Evolutionary conservation across 2,329 filamentous ascomycete species (phyloP).

Genomic region (Aspergillus alliaceus): DNA sequence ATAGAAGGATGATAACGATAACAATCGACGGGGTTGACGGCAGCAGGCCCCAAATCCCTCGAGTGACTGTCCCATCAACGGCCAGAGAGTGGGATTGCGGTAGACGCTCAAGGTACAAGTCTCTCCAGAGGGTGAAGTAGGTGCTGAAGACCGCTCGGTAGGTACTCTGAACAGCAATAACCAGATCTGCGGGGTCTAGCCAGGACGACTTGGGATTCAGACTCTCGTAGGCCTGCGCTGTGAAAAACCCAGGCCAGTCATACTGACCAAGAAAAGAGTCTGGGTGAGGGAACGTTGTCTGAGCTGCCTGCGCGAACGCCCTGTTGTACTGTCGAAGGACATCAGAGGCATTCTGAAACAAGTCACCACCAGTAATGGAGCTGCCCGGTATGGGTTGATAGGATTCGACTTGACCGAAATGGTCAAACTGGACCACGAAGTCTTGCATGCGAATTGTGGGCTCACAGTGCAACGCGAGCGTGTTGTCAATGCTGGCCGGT

Average conservation of each 20-base stretch:
- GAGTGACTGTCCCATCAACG: neutral
- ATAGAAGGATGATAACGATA: neutral
- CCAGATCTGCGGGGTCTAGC: neutral
- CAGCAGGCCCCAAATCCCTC: neutral
- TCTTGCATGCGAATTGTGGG: slow-evolving; percentile 1
- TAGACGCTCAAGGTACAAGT: neutral
- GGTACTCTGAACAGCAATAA: neutral
- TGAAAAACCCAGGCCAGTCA: neutral
- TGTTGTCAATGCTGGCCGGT: neutral
- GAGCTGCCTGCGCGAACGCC: neutral
- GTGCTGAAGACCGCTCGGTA: slow-evolving; percentile 10
- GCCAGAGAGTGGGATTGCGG: neutral
- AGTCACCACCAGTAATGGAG: neutral
- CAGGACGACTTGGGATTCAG: neutral
- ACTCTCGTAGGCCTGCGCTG: neutral
- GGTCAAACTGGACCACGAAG: neutral
- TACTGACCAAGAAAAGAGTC: neutral
- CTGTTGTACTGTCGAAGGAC: neutral
- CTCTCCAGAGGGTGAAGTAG: slow-evolving; percentile 7
- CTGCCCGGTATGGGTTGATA: neutral
- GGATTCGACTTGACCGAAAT: neutral
- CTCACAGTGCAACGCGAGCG: slow-evolving; percentile 3
- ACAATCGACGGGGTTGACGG: neutral
- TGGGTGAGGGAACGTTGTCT: neutral
- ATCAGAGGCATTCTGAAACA: neutral